Evolutionary conservation across 1,139 yeast genomes (phyloP), one percentile per base, ranked within the genome.

Genomic region (Yarrowia galli): DNA sequence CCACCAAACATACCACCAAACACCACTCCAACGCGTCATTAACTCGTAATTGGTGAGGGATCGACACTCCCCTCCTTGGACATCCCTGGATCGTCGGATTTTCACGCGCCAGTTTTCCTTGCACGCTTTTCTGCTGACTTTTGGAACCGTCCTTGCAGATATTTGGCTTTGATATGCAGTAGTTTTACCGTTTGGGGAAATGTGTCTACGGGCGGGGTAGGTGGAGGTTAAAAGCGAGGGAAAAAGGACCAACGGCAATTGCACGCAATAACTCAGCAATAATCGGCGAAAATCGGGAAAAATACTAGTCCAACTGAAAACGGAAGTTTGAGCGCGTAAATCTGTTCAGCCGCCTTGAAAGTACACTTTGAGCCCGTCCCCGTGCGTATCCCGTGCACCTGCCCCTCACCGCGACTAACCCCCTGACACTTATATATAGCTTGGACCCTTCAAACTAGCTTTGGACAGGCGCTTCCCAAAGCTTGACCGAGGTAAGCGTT

Each of bases 401-500:
- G 10, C 53, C 22, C 51, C 38, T 25, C 36, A 28, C 53, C 48
- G 28, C 28, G 48, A 42, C 23, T 42, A 42, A 28, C 53, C 60
- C 58, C 60, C 60, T 53, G 60, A 22, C 60, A 51, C 40, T 51
- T 51, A 32, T 51, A 35, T 35, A 20, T 35, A 49, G 46, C 46
- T 20, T 23, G 20, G 15, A 46, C 51, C 51, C 51, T 25, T 25
- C 20, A 46, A 18, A 25, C 10, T 16, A 25, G 20, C 36, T 48
- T 28, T 28, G 16, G 10, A 28, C 53, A 51, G 58, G 40, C 56
- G n/a, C 23, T 49, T 35, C 20, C 12, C n/a, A 53, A 53, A 53
- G 58, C 58, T 53, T 53, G 58, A 53, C 58, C 58, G 58, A 53
- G 58, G 58, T 53, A 35, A 20, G 58, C 58, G 28, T 53, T 51